Base-by-base conservation (phyloP, 2,329 filamentous ascomycete species). In the Aspergillus melleus region DNA sequence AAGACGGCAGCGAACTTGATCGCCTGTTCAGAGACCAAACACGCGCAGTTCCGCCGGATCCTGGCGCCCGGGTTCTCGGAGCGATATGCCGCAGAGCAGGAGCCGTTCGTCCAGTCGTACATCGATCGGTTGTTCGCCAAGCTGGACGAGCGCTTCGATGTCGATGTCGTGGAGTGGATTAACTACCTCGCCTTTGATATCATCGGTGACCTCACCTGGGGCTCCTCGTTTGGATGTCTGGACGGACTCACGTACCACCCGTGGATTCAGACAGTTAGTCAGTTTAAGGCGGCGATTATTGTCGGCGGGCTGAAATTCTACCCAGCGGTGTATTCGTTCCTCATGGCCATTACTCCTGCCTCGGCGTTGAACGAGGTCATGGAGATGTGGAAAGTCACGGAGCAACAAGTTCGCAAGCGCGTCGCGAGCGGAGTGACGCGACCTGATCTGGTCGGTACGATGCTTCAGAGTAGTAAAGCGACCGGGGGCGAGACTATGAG, bases 21-120 rank as follows among this genome's bases (percentile, higher is more conserved):
- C 42, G 56, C 44, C n/a, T 53, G 63, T 9, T 59, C 64, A 26
- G 53, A 58, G 8, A n/a, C 57, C 3, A 58, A 60, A 6, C 68
- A 72, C 36, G 47, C 60, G 0, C 64, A 66, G 4, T 54, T 63
- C 36, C 64, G 70, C 14, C 59, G 59, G 16, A 49, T 57, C 1
- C 52, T 72, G 9, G 47, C 64, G 2, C 66, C 62, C 52, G 66
- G 61, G 1, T 72, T 73, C 52, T 68, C 66, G 1, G 61, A 69
- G 9, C 52, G 55, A 11, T 61, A 64, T 1, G 39, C 70, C 8
- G 46, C 47, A 10, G 61, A 67, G 12, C 71, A 73, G 50, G 70
- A 74, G 52, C 47, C 57, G 6, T 54, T 70, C 1, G 57, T 74
- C 14, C 30, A 59, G 14, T 36, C 55, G 2, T 68, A 65, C 19